Evolutionary conservation across 805 yeast species (phyloP).

Genomic region (Hanseniaspora taiwanica): DNA sequence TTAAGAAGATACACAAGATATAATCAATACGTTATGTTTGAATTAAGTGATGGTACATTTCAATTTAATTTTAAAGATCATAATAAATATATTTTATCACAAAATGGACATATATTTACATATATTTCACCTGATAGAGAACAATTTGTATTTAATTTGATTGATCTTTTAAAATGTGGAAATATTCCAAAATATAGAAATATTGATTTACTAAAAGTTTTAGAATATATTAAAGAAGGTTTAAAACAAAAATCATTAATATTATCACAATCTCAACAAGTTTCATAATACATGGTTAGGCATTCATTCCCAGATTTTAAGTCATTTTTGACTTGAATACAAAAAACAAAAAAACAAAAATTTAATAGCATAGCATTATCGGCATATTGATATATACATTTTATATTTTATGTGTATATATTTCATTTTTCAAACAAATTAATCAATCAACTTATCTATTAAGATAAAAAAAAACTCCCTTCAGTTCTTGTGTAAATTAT

Average conservation of each 20-base stretch:
- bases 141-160: constrained; percentile 50
- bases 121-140: constrained; percentile 69
- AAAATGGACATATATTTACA: constrained; percentile 61
- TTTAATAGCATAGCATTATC: too few relatives aligned
- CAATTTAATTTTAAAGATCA: constrained; percentile 96
- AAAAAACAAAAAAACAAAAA: too few relatives aligned
- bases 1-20: constrained; percentile 74
- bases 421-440: too few relatives aligned
- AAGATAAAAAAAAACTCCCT: too few relatives aligned
- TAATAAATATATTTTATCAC: constrained; percentile 71
- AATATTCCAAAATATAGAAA: constrained; percentile 34
- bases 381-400: too few relatives aligned
- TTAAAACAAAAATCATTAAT: constrained; percentile 28
- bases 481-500: too few relatives aligned
- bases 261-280: constrained; percentile 14
- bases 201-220: constrained; percentile 32
- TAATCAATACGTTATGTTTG: constrained; percentile 77
- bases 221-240: constrained; percentile 52
- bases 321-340: too few relatives aligned
- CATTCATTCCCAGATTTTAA: too few relatives aligned
- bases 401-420: too few relatives aligned
- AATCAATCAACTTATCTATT: too few relatives aligned
- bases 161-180: constrained; percentile 34
- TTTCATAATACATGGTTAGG: too few relatives aligned
- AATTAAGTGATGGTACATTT: constrained; percentile 79